These are phyloP conservation scores for Zygosaccharomyces sapae DNA, from an alignment of 1,139 yeast species.

Conservation along the genomic window DNA sequence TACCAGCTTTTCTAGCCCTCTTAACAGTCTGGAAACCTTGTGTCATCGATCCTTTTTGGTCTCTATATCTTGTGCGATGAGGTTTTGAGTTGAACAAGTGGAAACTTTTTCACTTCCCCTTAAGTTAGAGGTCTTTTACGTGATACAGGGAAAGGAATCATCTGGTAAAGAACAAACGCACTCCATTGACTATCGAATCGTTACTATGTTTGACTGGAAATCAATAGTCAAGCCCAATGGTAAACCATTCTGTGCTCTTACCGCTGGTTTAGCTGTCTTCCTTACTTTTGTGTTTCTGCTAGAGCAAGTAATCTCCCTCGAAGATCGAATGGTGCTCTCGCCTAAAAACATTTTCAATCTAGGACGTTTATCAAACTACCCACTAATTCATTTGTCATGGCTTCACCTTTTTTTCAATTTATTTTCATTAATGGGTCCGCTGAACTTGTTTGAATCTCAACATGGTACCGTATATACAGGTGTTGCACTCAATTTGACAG, in stretches of 20 bases:
- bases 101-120: not conserved
- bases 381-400: slow-evolving; percentile 59
- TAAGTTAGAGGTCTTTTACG: not conserved
- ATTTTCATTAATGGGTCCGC: slow-evolving; percentile 55
- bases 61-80: not conserved
- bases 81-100: not conserved
- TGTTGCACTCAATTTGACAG: slow-evolving; percentile 65
- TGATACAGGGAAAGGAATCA: not conserved
- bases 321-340: slow-evolving; percentile 43
- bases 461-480: slow-evolving; percentile 92
- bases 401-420: slow-evolving; percentile 64
- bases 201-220: slow-evolving; percentile 11
- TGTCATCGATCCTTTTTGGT: slow-evolving; percentile 12
- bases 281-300: slow-evolving; percentile 41
- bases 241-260: slow-evolving; percentile 57
- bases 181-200: slow-evolving; percentile 11
- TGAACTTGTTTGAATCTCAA: slow-evolving; percentile 63
- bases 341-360: slow-evolving; percentile 55
- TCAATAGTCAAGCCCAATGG: slow-evolving; percentile 28
- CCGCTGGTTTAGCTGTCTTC: slow-evolving; percentile 62
- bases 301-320: slow-evolving; percentile 36
- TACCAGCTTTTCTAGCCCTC: slow-evolving; percentile 12
- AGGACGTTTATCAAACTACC: slow-evolving; percentile 68
- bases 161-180: not conserved
- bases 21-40: slow-evolving; percentile 8